phyloP scores from a whole-genome alignment of 495 filamentous ascomycete genomes.

The Penicillium bovifimosum region DNA sequence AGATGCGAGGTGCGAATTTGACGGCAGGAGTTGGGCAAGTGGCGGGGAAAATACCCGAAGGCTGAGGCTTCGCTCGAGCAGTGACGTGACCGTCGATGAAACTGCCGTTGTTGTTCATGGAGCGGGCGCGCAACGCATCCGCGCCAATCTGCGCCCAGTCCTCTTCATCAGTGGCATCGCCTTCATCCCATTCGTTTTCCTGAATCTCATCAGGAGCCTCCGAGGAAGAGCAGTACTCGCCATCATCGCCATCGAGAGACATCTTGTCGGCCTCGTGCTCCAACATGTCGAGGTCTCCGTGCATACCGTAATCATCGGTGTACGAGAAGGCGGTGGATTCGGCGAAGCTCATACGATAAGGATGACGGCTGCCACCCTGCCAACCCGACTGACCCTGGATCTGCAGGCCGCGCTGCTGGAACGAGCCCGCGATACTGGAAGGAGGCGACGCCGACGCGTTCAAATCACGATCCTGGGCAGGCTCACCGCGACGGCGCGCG shows the following conservation, averaged over 20 bases:
- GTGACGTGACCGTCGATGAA: constrained; percentile 22
- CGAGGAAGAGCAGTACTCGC: constrained; percentile 63
- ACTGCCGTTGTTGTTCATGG: constrained; percentile 43
- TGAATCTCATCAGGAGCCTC: constrained; percentile 61
- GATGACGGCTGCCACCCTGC: constrained; percentile 39
- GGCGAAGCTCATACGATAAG: constrained; percentile 56
- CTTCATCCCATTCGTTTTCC: constrained; percentile 63
- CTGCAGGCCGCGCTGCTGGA: constrained; percentile 54
- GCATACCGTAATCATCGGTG: constrained; percentile 51
- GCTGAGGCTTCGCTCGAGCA: constrained; percentile 28
- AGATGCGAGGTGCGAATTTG: constrained; percentile 35
- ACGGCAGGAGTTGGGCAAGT: constrained; percentile 35
- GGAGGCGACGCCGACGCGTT: constrained; percentile 34
- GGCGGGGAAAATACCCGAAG: constrained; percentile 35
- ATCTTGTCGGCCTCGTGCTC: constrained; percentile 93
- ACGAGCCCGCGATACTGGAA: constrained; percentile 50
- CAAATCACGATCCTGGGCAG: constrained; percentile 41
- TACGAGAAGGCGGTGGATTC: constrained; percentile 72
- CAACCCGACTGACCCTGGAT: constrained; percentile 48
- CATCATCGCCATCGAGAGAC: constrained; percentile 76
- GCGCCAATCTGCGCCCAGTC: constrained; percentile 93
- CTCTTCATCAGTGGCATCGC: constrained; percentile 92
- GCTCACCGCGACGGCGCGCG: constrained; percentile 66
- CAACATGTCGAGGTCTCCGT: constrained; percentile 58
- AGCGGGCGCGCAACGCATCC: constrained; percentile 71